phyloP scores from a whole-genome alignment of 2,329 filamentous ascomycete species.

The Pseudofabraea citricarpa region DNA sequence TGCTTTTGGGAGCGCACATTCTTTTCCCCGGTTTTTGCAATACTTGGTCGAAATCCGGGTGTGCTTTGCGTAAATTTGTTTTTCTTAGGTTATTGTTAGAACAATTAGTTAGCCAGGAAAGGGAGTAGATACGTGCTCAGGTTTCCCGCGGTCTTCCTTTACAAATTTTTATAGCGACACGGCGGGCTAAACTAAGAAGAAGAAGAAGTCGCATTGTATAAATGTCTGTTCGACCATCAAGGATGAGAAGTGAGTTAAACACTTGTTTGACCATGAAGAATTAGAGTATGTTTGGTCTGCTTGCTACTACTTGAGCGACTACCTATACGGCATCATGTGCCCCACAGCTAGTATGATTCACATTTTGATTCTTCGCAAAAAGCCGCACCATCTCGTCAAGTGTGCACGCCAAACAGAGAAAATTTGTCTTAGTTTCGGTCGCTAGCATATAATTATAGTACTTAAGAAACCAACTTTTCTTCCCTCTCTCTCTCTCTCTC shows the following conservation, averaged over 20 bases:
- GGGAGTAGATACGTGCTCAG: no score
- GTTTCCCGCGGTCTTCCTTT: no score
- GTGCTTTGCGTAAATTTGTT: no score
- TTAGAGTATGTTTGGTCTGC: neutral
- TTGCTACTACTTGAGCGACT: no score
- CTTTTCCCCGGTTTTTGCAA: no score
- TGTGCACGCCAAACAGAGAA: neutral
- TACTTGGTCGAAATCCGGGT: no score
- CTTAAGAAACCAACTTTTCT: constrained; percentile 2
- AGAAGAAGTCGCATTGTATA: no score
- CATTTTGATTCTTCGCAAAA: neutral
- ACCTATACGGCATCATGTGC: neutral
- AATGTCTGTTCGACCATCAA: neutral
- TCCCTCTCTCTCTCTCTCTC: neutral
- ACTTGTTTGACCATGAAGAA: neutral
- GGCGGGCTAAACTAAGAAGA: no score
- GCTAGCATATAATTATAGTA: constrained; percentile 2
- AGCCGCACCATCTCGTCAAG: neutral
- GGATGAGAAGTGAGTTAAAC: neutral
- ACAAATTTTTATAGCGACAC: no score
- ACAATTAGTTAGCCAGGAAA: no score
- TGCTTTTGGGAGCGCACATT: no score
- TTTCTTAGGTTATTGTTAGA: no score
- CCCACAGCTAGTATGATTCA: neutral
- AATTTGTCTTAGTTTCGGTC: constrained; percentile 2